These are phyloP conservation scores for Bacidia gigantensis DNA, from an alignment of 495 filamentous ascomycete species.

Conservation along the genomic window DNA sequence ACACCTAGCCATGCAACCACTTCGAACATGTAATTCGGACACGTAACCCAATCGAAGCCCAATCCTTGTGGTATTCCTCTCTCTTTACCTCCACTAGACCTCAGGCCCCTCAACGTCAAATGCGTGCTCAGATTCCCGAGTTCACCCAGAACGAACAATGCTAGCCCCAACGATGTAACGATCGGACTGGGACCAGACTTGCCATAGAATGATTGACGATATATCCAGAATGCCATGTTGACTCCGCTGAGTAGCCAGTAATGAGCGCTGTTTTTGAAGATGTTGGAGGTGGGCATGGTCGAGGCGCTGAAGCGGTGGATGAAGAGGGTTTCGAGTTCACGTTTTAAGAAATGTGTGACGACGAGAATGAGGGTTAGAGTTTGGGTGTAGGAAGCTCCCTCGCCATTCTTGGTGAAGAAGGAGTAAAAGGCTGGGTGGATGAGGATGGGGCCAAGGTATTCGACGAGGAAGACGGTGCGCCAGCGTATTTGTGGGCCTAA, in stretches of 20 bases:
- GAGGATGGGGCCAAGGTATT: constrained; percentile 89
- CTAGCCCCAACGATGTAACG: constrained; percentile 48
- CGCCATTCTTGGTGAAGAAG: background rate
- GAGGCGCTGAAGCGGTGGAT: constrained; percentile 89
- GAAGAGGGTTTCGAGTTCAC: constrained; percentile 86
- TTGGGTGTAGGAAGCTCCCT: constrained; percentile 41
- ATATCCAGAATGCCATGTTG: constrained; percentile 74
- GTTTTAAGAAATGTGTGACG: constrained; percentile 74
- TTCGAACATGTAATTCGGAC: constrained; percentile 97
- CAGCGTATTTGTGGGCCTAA: constrained; percentile 66
- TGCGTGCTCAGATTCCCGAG: constrained; percentile 68
- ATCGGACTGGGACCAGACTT: constrained; percentile 29
- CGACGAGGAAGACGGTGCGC: constrained; percentile 78
- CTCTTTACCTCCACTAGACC: constrained; percentile 58
- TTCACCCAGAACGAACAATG: constrained; percentile 62
- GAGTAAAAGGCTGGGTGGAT: constrained; percentile 65
- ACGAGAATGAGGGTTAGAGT: constrained; percentile 43
- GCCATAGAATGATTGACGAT: constrained; percentile 53
- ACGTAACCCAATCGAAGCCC: constrained; percentile 78
- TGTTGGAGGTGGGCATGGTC: constrained; percentile 79
- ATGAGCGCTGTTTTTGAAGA: constrained; percentile 82
- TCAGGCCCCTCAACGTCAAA: constrained; percentile 56
- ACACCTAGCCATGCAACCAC: constrained; percentile 71
- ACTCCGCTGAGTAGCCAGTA: constrained; percentile 80
- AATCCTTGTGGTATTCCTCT: constrained; percentile 75